phyloP scores from a whole-genome alignment of 805 yeast genomes.

The Yarrowia osloensis region DNA sequence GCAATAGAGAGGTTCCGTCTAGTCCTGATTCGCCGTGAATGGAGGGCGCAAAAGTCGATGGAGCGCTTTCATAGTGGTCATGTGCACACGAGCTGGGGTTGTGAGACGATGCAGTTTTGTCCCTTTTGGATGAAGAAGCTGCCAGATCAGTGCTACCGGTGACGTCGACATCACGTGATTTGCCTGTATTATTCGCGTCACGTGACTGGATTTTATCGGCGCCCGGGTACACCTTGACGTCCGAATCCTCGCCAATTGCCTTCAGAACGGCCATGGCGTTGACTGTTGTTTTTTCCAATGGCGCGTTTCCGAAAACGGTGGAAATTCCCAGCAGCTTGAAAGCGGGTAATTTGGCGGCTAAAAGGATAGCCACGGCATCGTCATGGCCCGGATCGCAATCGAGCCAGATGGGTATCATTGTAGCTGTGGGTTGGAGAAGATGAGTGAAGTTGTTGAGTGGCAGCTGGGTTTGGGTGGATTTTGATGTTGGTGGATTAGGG shows the following conservation, averaged over 20 bases:
- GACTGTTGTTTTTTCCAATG: conserved; percentile 62
- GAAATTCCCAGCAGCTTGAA: conserved; percentile 68
- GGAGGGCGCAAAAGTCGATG: conserved; percentile 56
- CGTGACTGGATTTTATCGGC: conserved; percentile 38
- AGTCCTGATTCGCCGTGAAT: conserved; percentile 77
- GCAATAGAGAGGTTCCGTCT: conserved; percentile 70
- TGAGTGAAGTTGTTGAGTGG: background rate
- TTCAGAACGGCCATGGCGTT: conserved; percentile 71
- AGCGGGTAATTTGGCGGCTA: conserved; percentile 62
- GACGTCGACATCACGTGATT: background rate
- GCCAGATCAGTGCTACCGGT: background rate
- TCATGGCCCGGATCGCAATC: conserved; percentile 95
- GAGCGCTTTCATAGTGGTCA: conserved; percentile 54
- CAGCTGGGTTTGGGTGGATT: background rate
- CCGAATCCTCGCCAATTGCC: conserved; percentile 48
- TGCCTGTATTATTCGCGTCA: too few relatives aligned
- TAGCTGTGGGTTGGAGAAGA: background rate
- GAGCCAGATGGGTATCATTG: conserved; percentile 69
- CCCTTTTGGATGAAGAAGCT: too few relatives aligned
- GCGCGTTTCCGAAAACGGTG: conserved; percentile 72
- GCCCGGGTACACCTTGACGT: conserved; percentile 68
- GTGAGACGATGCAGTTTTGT: too few relatives aligned
- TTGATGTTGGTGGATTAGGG: background rate
- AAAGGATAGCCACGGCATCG: conserved; percentile 72
- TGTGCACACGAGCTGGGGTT: background rate